A percentile compares a stretch with the other conserved stretches of the same genome.
phyloP scores from a whole-genome alignment of 2,329 filamentous ascomycete species.

The Botrytis byssoidea region DNA sequence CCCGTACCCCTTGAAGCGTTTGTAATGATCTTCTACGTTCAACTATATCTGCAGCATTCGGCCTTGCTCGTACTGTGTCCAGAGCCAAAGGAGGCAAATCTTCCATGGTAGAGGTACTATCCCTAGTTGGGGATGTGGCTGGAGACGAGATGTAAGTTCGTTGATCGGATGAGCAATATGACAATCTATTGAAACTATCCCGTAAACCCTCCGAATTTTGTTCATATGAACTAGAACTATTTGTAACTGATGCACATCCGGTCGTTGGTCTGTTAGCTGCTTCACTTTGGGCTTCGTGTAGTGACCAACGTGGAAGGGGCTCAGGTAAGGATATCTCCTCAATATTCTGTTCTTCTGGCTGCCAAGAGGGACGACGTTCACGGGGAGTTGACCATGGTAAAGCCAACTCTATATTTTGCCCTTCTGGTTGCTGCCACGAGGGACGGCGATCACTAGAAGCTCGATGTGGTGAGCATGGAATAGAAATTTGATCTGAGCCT shows the following conservation, averaged over 20 bases:
- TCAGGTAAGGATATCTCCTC: slow-evolving; percentile 10
- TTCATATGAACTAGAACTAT: slow-evolving; percentile 57
- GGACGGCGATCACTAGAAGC: slow-evolving; percentile 24
- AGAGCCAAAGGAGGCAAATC: slow-evolving; percentile 25
- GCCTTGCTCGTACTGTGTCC: slow-evolving; percentile 30
- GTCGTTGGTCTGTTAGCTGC: slow-evolving; percentile 27
- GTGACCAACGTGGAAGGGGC: slow-evolving; percentile 5
- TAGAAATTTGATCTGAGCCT: slow-evolving; percentile 29
- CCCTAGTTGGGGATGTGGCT: slow-evolving; percentile 57
- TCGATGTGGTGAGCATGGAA: slow-evolving; percentile 27
- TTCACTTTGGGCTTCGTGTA: slow-evolving; percentile 14
- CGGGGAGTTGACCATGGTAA: background rate
- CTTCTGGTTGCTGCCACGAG: slow-evolving; percentile 21
- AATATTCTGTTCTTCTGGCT: slow-evolving; percentile 11
- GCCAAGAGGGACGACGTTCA: slow-evolving; percentile 12
- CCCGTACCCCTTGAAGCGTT: slow-evolving; percentile 28
- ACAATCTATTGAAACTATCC: slow-evolving; percentile 56
- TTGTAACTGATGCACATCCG: slow-evolving; percentile 57
- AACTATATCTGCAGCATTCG: slow-evolving; percentile 34
- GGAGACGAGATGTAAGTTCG: slow-evolving; percentile 59
- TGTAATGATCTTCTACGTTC: slow-evolving; percentile 39
- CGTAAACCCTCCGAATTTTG: slow-evolving; percentile 57
- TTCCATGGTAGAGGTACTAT: slow-evolving; percentile 47
- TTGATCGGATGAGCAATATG: slow-evolving; percentile 60
- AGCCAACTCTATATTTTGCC: slow-evolving; percentile 14